Percentiles rank a stretch among this genome's conserved stretches.
These are phyloP conservation scores for Trametes punicea DNA, from an alignment of 768 basidiomycete genomes.

Conservation along the genomic window DNA sequence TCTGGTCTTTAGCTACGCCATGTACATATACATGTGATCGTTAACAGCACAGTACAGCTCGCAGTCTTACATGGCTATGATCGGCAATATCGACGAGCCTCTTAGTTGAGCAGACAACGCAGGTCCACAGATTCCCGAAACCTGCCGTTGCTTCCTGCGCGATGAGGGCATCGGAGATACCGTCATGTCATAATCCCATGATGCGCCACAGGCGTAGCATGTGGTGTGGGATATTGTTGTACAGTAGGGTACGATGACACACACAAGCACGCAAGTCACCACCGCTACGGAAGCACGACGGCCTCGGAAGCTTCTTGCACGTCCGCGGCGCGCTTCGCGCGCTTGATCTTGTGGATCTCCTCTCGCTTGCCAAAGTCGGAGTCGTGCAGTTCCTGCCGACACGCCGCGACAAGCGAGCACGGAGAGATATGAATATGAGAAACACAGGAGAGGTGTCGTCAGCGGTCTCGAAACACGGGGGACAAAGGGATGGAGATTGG, in stretches of 20 bases:
- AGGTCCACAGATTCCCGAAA: too few relatives aligned
- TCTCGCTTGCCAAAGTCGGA: constrained; percentile 88
- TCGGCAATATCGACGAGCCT: too few relatives aligned
- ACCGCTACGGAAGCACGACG: neutral
- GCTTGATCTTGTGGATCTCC: constrained; percentile 73
- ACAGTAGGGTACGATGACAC: neutral
- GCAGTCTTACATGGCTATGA: too few relatives aligned
- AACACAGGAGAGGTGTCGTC: neutral
- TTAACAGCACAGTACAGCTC: too few relatives aligned
- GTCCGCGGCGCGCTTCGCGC: constrained; percentile 29
- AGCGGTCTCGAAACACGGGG: neutral
- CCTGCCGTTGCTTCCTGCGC: too few relatives aligned
- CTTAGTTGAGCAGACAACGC: too few relatives aligned
- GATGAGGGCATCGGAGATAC: too few relatives aligned
- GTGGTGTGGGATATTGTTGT: neutral
- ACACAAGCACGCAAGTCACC: neutral
- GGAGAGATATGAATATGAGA: too few relatives aligned
- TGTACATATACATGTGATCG: too few relatives aligned
- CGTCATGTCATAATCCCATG: too few relatives aligned
- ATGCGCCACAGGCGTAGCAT: neutral
- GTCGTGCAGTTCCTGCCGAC: constrained; percentile 73
- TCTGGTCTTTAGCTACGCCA: too few relatives aligned
- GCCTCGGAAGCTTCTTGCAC: constrained; percentile 2
- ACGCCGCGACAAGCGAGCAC: neutral
- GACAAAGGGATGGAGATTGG: neutral